Evolutionary conservation across 495 filamentous ascomycete genomes (phyloP).

Genomic region (Hypoxylon cercidicola): DNA sequence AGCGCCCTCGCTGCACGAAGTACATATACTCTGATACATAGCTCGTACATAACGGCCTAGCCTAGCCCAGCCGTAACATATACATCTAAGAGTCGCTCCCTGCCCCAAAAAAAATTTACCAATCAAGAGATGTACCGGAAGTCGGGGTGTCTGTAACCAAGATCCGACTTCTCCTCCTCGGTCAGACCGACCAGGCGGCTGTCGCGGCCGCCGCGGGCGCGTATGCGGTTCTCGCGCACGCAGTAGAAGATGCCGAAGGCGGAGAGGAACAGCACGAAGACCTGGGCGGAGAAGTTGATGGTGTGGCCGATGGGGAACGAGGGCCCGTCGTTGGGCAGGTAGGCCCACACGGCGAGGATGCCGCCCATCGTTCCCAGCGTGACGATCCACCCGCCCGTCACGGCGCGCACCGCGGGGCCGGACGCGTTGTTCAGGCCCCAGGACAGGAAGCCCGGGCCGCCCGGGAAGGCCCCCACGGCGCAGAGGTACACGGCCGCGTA

Average conservation of each 20-base stretch:
- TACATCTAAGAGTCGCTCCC: too few relatives aligned
- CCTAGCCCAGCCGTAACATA: background rate
- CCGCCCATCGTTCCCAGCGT: conserved; percentile 65
- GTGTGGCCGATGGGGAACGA: conserved; percentile 65
- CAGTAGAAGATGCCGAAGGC: conserved; percentile 63
- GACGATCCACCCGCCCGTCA: conserved; percentile 64
- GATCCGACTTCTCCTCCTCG: conserved; percentile 55
- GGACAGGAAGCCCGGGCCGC: conserved; percentile 64
- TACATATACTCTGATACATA: too few relatives aligned
- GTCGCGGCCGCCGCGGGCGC: conserved; percentile 62
- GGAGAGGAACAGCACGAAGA: conserved; percentile 53
- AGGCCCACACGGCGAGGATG: conserved; percentile 68
- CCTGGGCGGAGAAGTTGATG: conserved; percentile 66
- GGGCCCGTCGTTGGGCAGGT: conserved; percentile 59
- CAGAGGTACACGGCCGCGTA: conserved; percentile 61
- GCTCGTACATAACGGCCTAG: too few relatives aligned
- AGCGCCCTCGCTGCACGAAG: too few relatives aligned
- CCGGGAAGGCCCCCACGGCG: conserved; percentile 61
- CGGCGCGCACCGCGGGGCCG: conserved; percentile 66
- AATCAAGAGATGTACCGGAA: conserved; percentile 61
- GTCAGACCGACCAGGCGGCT: conserved; percentile 61
- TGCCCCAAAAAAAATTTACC: background rate
- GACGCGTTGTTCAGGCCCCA: conserved; percentile 69
- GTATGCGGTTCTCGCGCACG: conserved; percentile 61
- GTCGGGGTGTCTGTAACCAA: conserved; percentile 65